phyloP scores from a whole-genome alignment of 2,329 filamentous ascomycete species.

The Thelonectria rubi region DNA sequence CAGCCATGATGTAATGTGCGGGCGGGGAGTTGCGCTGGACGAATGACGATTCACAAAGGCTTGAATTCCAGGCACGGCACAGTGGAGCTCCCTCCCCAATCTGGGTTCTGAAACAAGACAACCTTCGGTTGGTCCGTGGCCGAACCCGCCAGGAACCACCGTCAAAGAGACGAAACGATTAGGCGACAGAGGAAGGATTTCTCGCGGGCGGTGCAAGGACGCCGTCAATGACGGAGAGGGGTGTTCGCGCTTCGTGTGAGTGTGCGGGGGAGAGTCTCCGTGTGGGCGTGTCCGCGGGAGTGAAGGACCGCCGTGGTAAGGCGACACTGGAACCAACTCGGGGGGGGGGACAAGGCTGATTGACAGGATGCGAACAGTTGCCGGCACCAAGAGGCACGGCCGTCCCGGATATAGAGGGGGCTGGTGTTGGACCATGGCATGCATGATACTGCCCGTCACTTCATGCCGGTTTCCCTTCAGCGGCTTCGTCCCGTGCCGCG shows the following conservation, averaged over 20 bases:
- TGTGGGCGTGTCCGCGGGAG: background rate
- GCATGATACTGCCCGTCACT: background rate
- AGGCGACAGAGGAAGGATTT: background rate
- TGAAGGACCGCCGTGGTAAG: background rate
- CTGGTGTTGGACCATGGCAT: background rate
- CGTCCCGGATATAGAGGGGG: background rate
- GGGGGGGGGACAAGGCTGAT: background rate
- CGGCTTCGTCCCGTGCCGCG: background rate
- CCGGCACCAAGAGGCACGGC: background rate
- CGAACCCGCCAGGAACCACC: background rate
- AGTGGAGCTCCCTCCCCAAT: background rate
- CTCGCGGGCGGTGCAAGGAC: background rate
- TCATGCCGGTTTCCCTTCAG: background rate
- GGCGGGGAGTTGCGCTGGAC: background rate
- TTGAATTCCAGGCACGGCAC: background rate
- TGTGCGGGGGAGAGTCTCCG: background rate
- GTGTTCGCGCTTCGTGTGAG: background rate
- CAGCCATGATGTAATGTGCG: background rate
- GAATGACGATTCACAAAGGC: background rate
- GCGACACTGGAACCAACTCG: background rate
- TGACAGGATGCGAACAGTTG: background rate
- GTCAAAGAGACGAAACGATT: background rate
- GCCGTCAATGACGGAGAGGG: background rate
- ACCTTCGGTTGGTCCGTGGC: slow-evolving; percentile 1
- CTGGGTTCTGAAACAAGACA: background rate